Conservation (phyloP, 1,284 basidiomycete species). For the Heterobasidion parviporum region DNA sequence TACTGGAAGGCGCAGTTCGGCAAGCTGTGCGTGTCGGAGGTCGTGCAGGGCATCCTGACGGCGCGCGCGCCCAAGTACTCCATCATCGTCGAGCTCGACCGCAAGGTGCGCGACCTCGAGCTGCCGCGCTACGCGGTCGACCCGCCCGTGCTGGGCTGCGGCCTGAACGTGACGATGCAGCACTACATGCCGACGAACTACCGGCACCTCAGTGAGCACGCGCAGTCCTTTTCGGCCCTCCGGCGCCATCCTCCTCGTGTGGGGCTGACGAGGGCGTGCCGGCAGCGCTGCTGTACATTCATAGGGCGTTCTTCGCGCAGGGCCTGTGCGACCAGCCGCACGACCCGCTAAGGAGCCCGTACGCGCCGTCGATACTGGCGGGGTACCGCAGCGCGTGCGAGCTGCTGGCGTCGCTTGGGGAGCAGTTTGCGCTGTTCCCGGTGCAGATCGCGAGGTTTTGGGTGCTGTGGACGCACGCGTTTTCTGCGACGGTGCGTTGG, state of each 20-base stretch:
- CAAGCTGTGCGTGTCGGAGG: constrained; percentile 49
- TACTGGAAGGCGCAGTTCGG: constrained; percentile 69
- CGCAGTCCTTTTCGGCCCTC: constrained; percentile 44
- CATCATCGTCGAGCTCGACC: constrained; percentile 34
- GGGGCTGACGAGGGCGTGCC: too few relatives aligned
- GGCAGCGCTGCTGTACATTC: constrained; percentile 56
- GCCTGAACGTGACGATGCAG: constrained; percentile 36
- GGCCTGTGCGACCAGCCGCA: constrained; percentile 50
- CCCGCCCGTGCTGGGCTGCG: constrained; percentile 25
- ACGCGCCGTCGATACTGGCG: constrained; percentile 59
- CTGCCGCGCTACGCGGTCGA: constrained; percentile 39
- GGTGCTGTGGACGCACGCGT: constrained; percentile 63
- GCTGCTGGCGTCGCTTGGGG: constrained; percentile 38
- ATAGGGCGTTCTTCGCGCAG: constrained; percentile 60
- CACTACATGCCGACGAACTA: constrained; percentile 63
- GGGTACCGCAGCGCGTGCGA: constrained; percentile 59
- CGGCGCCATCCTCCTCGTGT: too few relatives aligned
- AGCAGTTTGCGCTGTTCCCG: constrained; percentile 48
- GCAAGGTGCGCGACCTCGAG: constrained; percentile 35
- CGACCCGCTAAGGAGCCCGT: constrained; percentile 52
- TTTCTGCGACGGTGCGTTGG: constrained; percentile 46
- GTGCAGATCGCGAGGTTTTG: constrained; percentile 55
- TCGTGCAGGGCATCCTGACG: constrained; percentile 47
- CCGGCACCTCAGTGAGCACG: constrained; percentile 46
- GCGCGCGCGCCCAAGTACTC: constrained; percentile 39